Evolutionary conservation across 257 asterid species (phyloP), one percentile per base, ranked within the genome.

Genomic region (Fraxinus americana): DNA sequence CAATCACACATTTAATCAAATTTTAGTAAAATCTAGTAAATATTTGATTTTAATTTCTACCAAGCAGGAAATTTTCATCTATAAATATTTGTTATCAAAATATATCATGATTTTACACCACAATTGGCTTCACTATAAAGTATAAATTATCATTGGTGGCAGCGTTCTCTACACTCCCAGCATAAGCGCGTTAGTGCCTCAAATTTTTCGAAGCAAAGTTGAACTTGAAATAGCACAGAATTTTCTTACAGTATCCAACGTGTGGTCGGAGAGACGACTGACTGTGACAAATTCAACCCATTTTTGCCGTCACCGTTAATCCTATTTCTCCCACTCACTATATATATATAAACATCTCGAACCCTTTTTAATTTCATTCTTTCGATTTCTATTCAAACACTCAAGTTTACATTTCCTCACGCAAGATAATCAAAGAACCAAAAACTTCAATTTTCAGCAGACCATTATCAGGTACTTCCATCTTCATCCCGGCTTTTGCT

Each of bases 191-290:
- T 79, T 19, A 12, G 25, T 1, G 21, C 39, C 1, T 36, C 34
- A 29, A 19, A 50, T 8, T 12, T 11, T 7, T 36, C 16, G 16
- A 73, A 41, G 72, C 54, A 38, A 50, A 36, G 27, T 70, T 57
- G 7, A 71, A 63, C 67, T 66, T 72, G 63, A 63, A 5, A 39
- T 48, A 70, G 77, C 72, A 25, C 27, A 38, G 85, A 78, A 77
- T 39, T 65, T 81, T 75, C 71, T 23, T 61, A 19, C 50, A 50
- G 73, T 77, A 78, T 74, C 78, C 80, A 79, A 63, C 83, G 86
- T 77, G 86, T 83, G 83, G 87, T 74, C 90, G 86, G 87, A 80
- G 83, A 57, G 65, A 35, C 23, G n/a, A 67, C 65, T 74, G 9
- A 45, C 83, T 34, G 71, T 69, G 36, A 35, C 39, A 65, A 23